A percentile compares a stretch with the other conserved stretches of the same genome.
phyloP scores from a whole-genome alignment of 1,139 yeast species.

The Geotrichum candidum region DNA sequence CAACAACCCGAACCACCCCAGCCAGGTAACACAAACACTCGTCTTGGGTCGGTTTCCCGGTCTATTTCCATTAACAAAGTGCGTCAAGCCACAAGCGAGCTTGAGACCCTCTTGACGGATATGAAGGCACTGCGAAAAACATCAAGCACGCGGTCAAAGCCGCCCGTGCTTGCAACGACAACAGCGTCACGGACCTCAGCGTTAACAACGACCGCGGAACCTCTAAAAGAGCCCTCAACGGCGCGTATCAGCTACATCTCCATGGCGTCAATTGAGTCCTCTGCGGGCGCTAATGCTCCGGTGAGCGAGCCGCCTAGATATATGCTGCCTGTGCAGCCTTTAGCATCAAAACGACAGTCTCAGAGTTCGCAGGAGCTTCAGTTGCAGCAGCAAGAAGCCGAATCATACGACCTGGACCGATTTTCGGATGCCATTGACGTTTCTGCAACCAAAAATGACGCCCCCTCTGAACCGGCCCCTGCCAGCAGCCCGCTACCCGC shows the following conservation, averaged over 20 bases:
- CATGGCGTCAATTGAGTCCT: conserved; percentile 12
- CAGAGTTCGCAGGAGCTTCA: neutral
- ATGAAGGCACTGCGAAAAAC: conserved; percentile 24
- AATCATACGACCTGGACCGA: neutral
- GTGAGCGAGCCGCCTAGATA: neutral
- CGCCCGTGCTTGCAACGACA: neutral
- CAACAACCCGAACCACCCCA: neutral
- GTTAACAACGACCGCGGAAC: neutral
- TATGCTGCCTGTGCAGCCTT: neutral
- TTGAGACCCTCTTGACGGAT: conserved; percentile 24
- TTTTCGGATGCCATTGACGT: neutral
- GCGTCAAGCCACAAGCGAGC: conserved; percentile 24
- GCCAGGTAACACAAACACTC: neutral
- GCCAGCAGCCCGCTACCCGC: neutral
- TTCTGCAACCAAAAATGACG: neutral
- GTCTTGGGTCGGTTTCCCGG: neutral
- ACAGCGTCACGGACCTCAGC: neutral
- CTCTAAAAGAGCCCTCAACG: neutral
- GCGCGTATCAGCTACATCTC: neutral
- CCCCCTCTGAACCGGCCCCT: neutral
- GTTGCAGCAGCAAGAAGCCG: neutral
- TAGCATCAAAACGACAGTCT: neutral
- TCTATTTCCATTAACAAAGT: conserved; percentile 21
- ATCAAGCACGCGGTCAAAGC: conserved; percentile 12
- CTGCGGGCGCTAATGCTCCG: neutral